A percentile compares a stretch with the other conserved stretches of the same genome.
Conservation (phyloP, 805 yeast species). For the Hanseniaspora occidentalis region DNA sequence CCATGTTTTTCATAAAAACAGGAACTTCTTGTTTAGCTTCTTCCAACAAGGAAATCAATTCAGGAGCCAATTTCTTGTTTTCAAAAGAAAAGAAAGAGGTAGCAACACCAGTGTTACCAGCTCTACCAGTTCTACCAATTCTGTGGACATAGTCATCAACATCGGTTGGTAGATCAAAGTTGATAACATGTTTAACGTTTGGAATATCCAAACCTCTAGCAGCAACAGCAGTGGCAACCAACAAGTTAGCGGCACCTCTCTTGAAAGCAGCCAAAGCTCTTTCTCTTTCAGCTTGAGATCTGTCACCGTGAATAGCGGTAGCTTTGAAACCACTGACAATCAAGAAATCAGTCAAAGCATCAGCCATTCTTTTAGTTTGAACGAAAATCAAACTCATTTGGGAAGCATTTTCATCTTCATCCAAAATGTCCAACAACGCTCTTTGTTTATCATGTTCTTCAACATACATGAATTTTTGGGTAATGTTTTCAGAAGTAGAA, state of each 20-base stretch:
- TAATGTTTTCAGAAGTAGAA: slow-evolving; percentile 95
- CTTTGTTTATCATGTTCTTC: slow-evolving; percentile 90
- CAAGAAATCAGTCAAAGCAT: slow-evolving; percentile 83
- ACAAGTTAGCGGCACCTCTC: slow-evolving; percentile 79
- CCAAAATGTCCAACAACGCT: slow-evolving; percentile 75
- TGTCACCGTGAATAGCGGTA: slow-evolving; percentile 98
- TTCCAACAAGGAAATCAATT: slow-evolving; percentile 68
- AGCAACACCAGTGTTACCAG: slow-evolving; percentile 98
- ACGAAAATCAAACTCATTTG: slow-evolving; percentile 81
- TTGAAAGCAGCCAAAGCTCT: slow-evolving; percentile 91
- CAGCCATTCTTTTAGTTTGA: slow-evolving; percentile 98
- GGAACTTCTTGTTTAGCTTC: slow-evolving; percentile 99
- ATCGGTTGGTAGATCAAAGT: slow-evolving; percentile 93
- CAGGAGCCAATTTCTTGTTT: slow-evolving; percentile 81
- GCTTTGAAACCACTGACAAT: slow-evolving; percentile 87
- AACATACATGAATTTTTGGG: slow-evolving; percentile 85
- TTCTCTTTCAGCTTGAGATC: slow-evolving; percentile 96
- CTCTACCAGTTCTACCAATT: slow-evolving; percentile 99
- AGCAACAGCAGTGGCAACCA: slow-evolving; percentile 99
- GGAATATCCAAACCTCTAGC: slow-evolving; percentile 99
- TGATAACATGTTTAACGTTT: slow-evolving; percentile 94
- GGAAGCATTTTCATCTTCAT: slow-evolving; percentile 59
- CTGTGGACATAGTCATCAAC: slow-evolving; percentile 98
- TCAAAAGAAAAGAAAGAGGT: slow-evolving; percentile 97
- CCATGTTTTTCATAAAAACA: slow-evolving; percentile 63